Conservation (phyloP, 140 eudicot species). For the Anethum foeniculum region DNA sequence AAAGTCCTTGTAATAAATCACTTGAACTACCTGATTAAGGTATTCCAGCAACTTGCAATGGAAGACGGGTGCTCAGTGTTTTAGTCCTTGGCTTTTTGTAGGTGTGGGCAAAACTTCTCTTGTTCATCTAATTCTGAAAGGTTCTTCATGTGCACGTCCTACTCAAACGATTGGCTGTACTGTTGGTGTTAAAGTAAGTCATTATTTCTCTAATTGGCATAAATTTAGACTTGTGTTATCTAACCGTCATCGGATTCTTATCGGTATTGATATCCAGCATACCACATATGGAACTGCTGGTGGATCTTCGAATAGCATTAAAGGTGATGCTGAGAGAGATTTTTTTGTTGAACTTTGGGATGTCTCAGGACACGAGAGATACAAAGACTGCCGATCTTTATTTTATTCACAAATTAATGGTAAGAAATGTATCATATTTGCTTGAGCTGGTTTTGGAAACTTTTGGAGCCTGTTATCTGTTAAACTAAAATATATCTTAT, state of each 20-base stretch:
- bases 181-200: conserved; percentile 70
- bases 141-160: conserved; percentile 58
- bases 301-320: conserved; percentile 68
- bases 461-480: conserved; percentile 2
- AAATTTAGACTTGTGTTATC: neutral
- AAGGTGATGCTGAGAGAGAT: conserved; percentile 78
- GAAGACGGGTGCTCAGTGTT: neutral
- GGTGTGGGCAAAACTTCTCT: conserved; percentile 98
- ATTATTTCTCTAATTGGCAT: neutral
- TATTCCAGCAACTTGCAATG: neutral
- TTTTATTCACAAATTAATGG: conserved; percentile 96
- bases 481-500: neutral
- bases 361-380: conserved; percentile 87
- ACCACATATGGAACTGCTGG: conserved; percentile 69
- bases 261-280: conserved; percentile 43
- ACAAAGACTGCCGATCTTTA: conserved; percentile 90
- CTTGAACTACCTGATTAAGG: neutral
- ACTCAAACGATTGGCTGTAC: conserved; percentile 85
- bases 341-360: conserved; percentile 97
- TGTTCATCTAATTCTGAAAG: conserved; percentile 83
- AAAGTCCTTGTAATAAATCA: neutral
- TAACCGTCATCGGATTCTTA: neutral
- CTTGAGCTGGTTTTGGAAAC: neutral
- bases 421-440: conserved; percentile 23
- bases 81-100: conserved; percentile 21